Conservation (phyloP, 2,329 filamentous ascomycete species). For the Pyrenophora tritici-repentis region DNA sequence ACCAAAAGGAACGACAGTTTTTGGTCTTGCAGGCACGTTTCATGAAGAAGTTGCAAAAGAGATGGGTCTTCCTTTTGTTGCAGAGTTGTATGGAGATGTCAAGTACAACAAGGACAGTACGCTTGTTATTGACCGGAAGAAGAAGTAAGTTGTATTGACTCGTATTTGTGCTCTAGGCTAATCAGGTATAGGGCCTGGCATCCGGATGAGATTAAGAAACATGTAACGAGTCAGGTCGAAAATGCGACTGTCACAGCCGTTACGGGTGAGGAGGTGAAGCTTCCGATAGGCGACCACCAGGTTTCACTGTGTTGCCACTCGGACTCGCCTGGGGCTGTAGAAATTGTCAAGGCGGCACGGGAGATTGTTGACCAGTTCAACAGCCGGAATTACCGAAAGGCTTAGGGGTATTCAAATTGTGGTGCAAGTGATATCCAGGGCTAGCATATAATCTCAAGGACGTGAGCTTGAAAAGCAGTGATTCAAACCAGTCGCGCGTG, state of each 20-base stretch:
- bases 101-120: slow-evolving; percentile 59
- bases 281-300: slow-evolving; percentile 50
- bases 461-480: too few species aligned
- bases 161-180: neutral
- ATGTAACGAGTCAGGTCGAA: slow-evolving; percentile 50
- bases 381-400: slow-evolving; percentile 20
- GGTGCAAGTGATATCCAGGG: too few species aligned
- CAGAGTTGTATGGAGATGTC: slow-evolving; percentile 62
- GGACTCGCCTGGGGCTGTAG: slow-evolving; percentile 51
- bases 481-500: too few species aligned
- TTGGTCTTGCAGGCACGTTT: slow-evolving; percentile 60
- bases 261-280: slow-evolving; percentile 49
- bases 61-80: slow-evolving; percentile 58
- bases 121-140: slow-evolving; percentile 63
- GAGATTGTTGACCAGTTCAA: slow-evolving; percentile 52
- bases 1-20: slow-evolving; percentile 57
- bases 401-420: neutral
- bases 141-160: slow-evolving; percentile 49
- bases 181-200: slow-evolving; percentile 46
- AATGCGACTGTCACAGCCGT: slow-evolving; percentile 49
- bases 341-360: slow-evolving; percentile 51
- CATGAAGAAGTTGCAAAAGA: slow-evolving; percentile 61
- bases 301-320: slow-evolving; percentile 54
- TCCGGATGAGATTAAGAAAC: slow-evolving; percentile 48
- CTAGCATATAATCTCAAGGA: too few species aligned